Evolutionary conservation across 2,329 filamentous ascomycete genomes (phyloP).

Genomic region (Verticillium nubilum): DNA sequence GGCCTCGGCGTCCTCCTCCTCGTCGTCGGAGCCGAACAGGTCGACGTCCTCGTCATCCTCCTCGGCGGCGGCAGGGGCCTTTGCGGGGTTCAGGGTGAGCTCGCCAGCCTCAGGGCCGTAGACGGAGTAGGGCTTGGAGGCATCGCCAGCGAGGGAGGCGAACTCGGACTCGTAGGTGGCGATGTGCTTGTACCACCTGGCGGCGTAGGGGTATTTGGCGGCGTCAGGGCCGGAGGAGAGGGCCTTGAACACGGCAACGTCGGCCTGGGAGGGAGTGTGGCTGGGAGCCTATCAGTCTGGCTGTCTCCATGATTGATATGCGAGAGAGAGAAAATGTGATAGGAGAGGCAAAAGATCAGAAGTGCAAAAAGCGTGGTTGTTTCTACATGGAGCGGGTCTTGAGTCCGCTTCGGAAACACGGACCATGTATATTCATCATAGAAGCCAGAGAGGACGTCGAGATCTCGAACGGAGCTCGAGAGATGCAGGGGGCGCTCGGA

Average conservation of each 20-base stretch:
- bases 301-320: background rate
- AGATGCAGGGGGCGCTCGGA: slow-evolving; percentile 9
- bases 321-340: background rate
- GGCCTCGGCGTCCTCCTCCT: slow-evolving; percentile 90
- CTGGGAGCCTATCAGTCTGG: slow-evolving; percentile 23
- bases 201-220: slow-evolving; percentile 86
- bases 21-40: slow-evolving; percentile 88
- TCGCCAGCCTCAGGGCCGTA: slow-evolving; percentile 83
- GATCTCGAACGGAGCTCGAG: background rate
- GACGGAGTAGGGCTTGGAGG: slow-evolving; percentile 78
- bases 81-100: slow-evolving; percentile 78
- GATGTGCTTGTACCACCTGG: slow-evolving; percentile 99
- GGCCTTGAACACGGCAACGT: slow-evolving; percentile 93
- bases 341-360: slow-evolving; percentile 49
- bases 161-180: slow-evolving; percentile 91
- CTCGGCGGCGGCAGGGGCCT: slow-evolving; percentile 64
- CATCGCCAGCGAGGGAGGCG: slow-evolving; percentile 82
- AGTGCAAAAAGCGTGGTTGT: slow-evolving; percentile 62
- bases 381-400: slow-evolving; percentile 85
- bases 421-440: slow-evolving; percentile 88
- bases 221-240: slow-evolving; percentile 69
- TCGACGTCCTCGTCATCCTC: slow-evolving; percentile 84
- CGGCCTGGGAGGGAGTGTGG: slow-evolving; percentile 77
- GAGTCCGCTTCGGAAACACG: slow-evolving; percentile 91
- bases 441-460: slow-evolving; percentile 17